Base-by-base conservation (phyloP, 495 filamentous ascomycete genomes). In the Glonium stellatum region DNA sequence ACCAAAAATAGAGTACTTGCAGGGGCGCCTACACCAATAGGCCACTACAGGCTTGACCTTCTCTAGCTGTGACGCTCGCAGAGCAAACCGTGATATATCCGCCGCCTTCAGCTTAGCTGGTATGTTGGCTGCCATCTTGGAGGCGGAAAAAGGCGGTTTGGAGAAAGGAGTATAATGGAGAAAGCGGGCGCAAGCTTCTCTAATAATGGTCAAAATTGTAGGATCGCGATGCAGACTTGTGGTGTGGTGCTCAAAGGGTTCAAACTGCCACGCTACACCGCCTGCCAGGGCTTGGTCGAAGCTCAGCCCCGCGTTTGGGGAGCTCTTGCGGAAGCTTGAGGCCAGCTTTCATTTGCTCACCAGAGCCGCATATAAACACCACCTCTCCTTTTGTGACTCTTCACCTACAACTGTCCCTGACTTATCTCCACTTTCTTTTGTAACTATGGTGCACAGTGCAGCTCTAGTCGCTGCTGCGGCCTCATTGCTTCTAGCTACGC, bases 41-140 rank as follows among this genome's bases (percentile, higher is more conserved):
- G 91, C 80, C 51, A 97, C 82, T 58, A 92, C 85, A 12, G 93
- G 92, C 75, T 91, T 91, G 48, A 82, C 82, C 48, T 78, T 81
- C 70, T 92, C 90, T 27, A 99, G 79, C 73, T 97, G 93, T 37
- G 84, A 80, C 18, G 90, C 92, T 56, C 95, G 83, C 18, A 83
- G 72, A 53, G 90, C 86, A 70, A 91, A 97, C 15, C 86, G 83
- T 59, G 81, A 83, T 64, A 95, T 83, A 15, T 64, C 92, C 89
- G 86, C 84, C 23, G 83, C 77, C 71, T 85, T 87, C 22, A 99
- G 75, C 69, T 84, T 84, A 12, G 80, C 77, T 9, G 95, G 93
- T 61, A 97, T 77, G 59, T 76, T 78, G 66, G 81, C 78, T 36
- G 88, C 82, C 89, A 96, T 96, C 22, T 44, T 70, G 21, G 25